Evolutionary conservation across 495 filamentous ascomycete genomes (phyloP), one percentile per base, ranked within the genome.

Genomic region (Podospora appendiculata): DNA sequence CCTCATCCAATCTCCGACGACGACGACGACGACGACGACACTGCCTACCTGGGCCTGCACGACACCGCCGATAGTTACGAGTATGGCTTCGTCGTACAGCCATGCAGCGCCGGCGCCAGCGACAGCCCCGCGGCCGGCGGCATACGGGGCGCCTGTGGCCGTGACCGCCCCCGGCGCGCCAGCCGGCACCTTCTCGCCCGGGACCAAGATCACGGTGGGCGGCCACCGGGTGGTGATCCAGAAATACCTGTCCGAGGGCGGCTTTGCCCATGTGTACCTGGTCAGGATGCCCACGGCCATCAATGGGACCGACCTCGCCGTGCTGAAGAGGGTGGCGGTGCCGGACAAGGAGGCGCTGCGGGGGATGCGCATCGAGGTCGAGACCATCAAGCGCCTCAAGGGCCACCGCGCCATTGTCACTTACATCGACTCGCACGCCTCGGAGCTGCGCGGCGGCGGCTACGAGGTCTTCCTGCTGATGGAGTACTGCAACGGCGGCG

Each of bases 321-420:
- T 98, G 8, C 73, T 98, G 59, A 98, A 98, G 75, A 79, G 93
- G 61, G 93, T 98, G 42, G 93, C 94, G n/a, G 93, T 97, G 34
- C 89, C 94, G 40, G 93, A 98, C 66, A 95, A 93, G 76, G 85
- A 93, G 59, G 80, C 90, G 47, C 78, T 98, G 65, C 87, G 90
- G 32, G 90, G 84, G 67, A 96, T 97, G 93, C 86, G 94, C 63
- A 97, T 86, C 52, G 93, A 98, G 77, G 93, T 97, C 49, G 93
- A 98, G 72, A 98, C 93, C 16, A 98, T 98, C 93, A 98, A 98
- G 81, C 89, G 91, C 62, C 75, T 98, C 54, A 95, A 94, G 77
- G 94, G 94, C 35, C 93, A 96, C 74, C 83, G 82, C 48, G 86
- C 93, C 57, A 96, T 98, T 63, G 93, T 98, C 60, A 95, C 86